phyloP scores from a whole-genome alignment of 371 early-diverging fungal species.

The Saksenaea oblongispora region DNA sequence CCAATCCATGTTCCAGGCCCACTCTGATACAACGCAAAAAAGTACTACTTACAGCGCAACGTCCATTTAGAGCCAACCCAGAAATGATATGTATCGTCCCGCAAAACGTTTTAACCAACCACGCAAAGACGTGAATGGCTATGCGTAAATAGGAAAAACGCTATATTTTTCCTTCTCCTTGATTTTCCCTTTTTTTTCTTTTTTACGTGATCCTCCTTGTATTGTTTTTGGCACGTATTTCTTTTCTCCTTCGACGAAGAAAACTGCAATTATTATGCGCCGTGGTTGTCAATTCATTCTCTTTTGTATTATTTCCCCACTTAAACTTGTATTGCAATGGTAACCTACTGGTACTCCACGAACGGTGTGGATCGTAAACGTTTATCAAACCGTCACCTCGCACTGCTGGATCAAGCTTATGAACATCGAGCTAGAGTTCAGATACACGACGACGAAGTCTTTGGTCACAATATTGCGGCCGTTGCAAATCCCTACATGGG shows the following conservation, averaged over 20 bases:
- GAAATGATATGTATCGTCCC: no score
- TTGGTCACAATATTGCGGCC: constrained; percentile 15
- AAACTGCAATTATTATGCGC: constrained; percentile 1
- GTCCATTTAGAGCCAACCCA: no score
- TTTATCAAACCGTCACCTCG: constrained; percentile 16
- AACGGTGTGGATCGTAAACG: constrained; percentile 23
- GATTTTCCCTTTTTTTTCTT: neutral
- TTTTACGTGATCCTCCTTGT: neutral
- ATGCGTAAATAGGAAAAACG: no score
- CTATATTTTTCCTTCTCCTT: neutral
- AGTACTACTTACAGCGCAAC: no score
- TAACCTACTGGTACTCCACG: constrained; percentile 28
- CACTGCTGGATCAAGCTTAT: constrained; percentile 18
- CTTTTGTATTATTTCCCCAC: neutral
- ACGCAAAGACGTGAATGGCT: no score
- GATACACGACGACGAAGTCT: constrained; percentile 20
- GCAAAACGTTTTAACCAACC: no score
- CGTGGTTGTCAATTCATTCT: neutral
- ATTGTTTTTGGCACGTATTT: neutral
- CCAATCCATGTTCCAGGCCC: no score
- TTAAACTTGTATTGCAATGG: neutral
- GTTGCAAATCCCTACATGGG: constrained; percentile 24
- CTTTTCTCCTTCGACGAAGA: neutral
- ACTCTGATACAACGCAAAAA: no score
- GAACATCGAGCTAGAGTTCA: constrained; percentile 18